These are phyloP conservation scores for Aegle marmelos DNA, from an alignment of 345 rosid genomes.

Conservation along the genomic window DNA sequence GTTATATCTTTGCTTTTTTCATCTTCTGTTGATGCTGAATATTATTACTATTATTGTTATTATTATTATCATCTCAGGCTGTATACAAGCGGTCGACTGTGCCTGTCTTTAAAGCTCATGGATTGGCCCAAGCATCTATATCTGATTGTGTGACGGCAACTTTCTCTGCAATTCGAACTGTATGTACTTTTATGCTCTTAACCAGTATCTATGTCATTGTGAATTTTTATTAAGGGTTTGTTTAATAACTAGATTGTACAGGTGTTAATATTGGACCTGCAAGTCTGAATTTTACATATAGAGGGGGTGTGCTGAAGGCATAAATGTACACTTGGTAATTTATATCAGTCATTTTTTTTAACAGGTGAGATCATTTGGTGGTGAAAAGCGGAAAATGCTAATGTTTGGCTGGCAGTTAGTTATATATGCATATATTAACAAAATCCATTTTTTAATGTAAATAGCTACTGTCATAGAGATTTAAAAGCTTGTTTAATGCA, in stretches of 20 bases:
- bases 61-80: slow-evolving; percentile 44
- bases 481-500: slow-evolving; percentile 7
- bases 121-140: slow-evolving; percentile 87
- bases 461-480: not conserved
- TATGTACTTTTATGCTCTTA: slow-evolving; percentile 36
- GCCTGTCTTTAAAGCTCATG: slow-evolving; percentile 83
- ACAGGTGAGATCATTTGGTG: slow-evolving; percentile 97
- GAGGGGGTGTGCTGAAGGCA: slow-evolving; percentile 1
- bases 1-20: slow-evolving; percentile 2
- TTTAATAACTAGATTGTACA: not conserved
- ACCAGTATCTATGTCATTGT: not conserved
- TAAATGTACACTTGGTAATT: slow-evolving; percentile 14
- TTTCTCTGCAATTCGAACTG: slow-evolving; percentile 91
- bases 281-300: slow-evolving; percentile 6
- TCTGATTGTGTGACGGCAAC: slow-evolving; percentile 93
- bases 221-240: not conserved
- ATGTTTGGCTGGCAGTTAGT: slow-evolving; percentile 77
- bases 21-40: slow-evolving; percentile 27
- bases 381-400: slow-evolving; percentile 89
- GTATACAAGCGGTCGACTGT: slow-evolving; percentile 84
- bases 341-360: slow-evolving; percentile 17
- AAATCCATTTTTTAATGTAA: not conserved
- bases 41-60: too few relatives aligned
- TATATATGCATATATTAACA: slow-evolving; percentile 1
- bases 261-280: not conserved